Conservation (phyloP, 2,329 filamentous ascomycete genomes). For the Pyrenophora teres region DNA sequence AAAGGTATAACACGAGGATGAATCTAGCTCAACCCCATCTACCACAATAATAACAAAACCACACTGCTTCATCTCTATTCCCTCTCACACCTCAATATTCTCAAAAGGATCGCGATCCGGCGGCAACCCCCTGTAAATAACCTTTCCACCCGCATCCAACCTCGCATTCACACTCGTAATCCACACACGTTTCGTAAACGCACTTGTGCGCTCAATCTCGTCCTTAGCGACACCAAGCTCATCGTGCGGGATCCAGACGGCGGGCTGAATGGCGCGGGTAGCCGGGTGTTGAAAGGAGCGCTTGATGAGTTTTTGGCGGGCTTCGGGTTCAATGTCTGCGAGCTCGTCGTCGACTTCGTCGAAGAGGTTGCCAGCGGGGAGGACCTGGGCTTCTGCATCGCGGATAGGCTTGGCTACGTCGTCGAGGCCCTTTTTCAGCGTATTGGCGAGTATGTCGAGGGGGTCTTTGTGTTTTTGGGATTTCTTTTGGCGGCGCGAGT, state of each 20-base stretch:
- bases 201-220: constrained; percentile 78
- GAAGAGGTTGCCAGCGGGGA: constrained; percentile 80
- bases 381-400: constrained; percentile 51
- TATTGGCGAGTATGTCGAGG: constrained; percentile 33
- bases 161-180: constrained; percentile 93
- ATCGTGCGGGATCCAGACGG: constrained; percentile 92
- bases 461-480: constrained; percentile 33
- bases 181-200: constrained; percentile 78
- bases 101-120: constrained; percentile 67
- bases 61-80: no score
- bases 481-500: constrained; percentile 15
- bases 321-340: constrained; percentile 88
- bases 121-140: constrained; percentile 82
- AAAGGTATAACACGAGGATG: no score
- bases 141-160: constrained; percentile 79
- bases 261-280: constrained; percentile 79
- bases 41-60: not conserved
- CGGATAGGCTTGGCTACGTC: constrained; percentile 39
- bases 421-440: constrained; percentile 34
- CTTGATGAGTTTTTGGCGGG: constrained; percentile 81
- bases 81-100: constrained; percentile 39
- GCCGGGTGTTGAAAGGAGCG: constrained; percentile 92
- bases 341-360: constrained; percentile 89
- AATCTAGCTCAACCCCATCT: no score
- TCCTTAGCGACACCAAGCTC: constrained; percentile 90